Base-by-base conservation (phyloP, 2,329 filamentous ascomycete genomes). In the Akanthomyces muscarius region DNA sequence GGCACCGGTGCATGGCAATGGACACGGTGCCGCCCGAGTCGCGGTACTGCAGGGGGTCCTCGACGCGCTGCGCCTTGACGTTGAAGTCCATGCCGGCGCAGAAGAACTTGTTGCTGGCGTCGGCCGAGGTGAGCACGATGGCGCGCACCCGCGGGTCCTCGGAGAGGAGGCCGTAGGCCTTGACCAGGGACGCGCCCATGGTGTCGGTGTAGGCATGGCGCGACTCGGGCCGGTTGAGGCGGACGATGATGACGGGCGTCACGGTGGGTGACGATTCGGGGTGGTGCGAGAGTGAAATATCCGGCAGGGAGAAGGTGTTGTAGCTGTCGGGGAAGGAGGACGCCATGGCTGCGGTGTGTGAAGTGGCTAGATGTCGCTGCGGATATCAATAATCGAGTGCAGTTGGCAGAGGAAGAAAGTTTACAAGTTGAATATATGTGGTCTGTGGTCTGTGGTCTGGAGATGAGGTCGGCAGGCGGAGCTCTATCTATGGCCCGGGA, bases 131-230 rank as follows among this genome's bases (percentile, higher is more conserved):
- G 56, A 87, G 73, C 25, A 87, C 80, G 58, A 87, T 77, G 67
- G 75, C 76, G 55, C 79, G 80, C 18, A 87, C 83, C 48, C 85
- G 80, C 2, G 78, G 74, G 72, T 87, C 85, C 33, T 72, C 64
- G 30, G 83, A 82, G 33, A 87, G 76, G 10, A 80, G 70, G 61
- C 74, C 70, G 70, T 83, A 83, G 52, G 83, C 84, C 3, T 74
- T 67, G 64, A 85, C 81, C 36, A 91, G 78, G 68, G 88, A 87
- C 18, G 75, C 69, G 68, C 83, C 82, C 86, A 91, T 90, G 16
- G 75, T 78, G 23, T 80, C 76, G 3, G 86, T 90, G 74, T 91
- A 90, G 65, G 86, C 88, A 81, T 91, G 91, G 75, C 87, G 80
- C 64, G 85, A 85, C 13, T 77, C 73, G 0, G 88, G 89, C 21